These are phyloP conservation scores for Incumbomyces lentus DNA, from an alignment of 2,329 filamentous ascomycete genomes.

Conservation along the genomic window DNA sequence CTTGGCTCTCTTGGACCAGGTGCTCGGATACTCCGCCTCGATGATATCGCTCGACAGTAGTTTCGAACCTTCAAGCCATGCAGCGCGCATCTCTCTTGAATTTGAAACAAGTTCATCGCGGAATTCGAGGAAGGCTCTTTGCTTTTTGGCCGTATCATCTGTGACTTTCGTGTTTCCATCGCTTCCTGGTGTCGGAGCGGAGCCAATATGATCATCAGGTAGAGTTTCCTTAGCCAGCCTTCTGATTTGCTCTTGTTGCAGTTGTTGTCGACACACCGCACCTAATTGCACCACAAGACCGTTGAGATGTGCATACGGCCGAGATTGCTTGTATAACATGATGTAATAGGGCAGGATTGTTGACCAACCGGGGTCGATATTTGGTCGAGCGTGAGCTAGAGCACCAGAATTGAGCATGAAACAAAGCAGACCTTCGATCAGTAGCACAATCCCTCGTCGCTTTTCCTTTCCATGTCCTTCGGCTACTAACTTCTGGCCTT, in stretches of 20 bases:
- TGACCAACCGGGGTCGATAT: constrained; percentile 34
- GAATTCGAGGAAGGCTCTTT: constrained; percentile 31
- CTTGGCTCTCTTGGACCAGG: constrained; percentile 33
- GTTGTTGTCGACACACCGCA: constrained; percentile 36
- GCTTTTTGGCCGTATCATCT: constrained; percentile 27
- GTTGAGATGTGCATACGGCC: constrained; percentile 31
- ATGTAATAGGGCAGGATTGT: constrained; percentile 39
- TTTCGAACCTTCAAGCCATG: constrained; percentile 35
- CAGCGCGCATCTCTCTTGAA: constrained; percentile 31
- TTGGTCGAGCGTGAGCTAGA: constrained; percentile 30
- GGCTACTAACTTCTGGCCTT: constrained; percentile 22
- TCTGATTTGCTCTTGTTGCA: constrained; percentile 36
- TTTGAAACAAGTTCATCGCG: constrained; percentile 31
- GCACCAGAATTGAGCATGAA: constrained; percentile 39
- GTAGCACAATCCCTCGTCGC: constrained; percentile 10
- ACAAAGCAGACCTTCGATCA: constrained; percentile 36
- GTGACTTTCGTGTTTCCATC: constrained; percentile 29
- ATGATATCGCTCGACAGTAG: constrained; percentile 33
- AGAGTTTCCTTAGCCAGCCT: constrained; percentile 32
- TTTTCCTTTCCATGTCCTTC: constrained; percentile 1
- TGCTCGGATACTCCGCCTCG: constrained; percentile 32
- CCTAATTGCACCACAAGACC: constrained; percentile 37
- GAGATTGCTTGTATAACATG: constrained; percentile 31
- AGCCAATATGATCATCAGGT: constrained; percentile 29
- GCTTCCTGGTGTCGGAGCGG: constrained; percentile 33